Evolutionary conservation across 768 basidiomycete genomes (phyloP), one percentile per base, ranked within the genome.

Genomic region (Phanerochaete carnosa): DNA sequence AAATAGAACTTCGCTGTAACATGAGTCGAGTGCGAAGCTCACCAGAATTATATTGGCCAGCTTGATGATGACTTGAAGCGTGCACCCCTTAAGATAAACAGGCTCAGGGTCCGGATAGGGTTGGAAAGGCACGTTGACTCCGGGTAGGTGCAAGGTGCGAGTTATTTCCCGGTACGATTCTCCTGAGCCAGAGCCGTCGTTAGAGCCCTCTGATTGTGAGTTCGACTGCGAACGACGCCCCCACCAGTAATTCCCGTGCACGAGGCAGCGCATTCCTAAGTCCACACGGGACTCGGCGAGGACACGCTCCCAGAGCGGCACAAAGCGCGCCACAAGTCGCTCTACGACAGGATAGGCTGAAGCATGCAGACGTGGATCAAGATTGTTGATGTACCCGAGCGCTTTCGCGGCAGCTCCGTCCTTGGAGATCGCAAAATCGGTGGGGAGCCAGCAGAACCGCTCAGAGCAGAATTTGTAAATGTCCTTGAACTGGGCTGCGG

Each of bases 1-100:
- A 50, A 29, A 29, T 6, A 7, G 6, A 7, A 13, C 6, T 35
- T 35, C 33, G 33, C 33, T 35, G 33, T 6, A 35, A 46, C n/a
- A n/a, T n/a, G n/a, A n/a, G n/a, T n/a, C n/a, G n/a, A n/a, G n/a
- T n/a, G n/a, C n/a, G n/a, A n/a, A n/a, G n/a, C 45, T 49, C 11
- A 49, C 47, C 13, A 72, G 43, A 3, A 65, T 50, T 28, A 75
- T 75, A 39, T 70, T 76, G 2, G 78, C 67, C 9, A 79, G 65
- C 67, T 79, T 81, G 32, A 81, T 76, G 35, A 71, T 73, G 51
- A 80, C 75, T 39, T 74, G 74, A 1, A 75, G 37, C 9, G 55
- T 66, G n/a, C 62, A 55, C 16, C 67, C 70, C 8, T 55, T 57
- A 19, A 71, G 54, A 23, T 33, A 43, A 30, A 66, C 33, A 11